Evolutionary conservation across 768 basidiomycete species (phyloP).

Genomic region (Russula virescens): DNA sequence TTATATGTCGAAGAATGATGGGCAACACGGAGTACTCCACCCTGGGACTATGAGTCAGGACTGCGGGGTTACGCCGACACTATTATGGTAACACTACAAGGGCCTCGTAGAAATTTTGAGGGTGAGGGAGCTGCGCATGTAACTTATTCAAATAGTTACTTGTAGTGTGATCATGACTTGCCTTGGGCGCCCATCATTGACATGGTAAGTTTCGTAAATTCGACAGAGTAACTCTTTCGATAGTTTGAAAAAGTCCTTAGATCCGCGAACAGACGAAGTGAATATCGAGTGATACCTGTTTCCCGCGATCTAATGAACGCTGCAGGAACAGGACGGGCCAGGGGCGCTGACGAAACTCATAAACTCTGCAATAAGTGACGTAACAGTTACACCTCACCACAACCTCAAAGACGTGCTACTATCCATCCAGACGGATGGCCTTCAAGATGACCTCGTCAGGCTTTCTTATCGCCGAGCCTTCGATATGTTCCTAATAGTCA

Average conservation of each 20-base stretch:
- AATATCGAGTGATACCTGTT: too few species aligned
- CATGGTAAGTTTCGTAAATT: slow-evolving; percentile 7
- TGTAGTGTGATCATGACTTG: not conserved
- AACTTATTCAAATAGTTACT: too few species aligned
- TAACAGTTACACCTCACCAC: slow-evolving; percentile 10
- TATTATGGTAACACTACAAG: too few species aligned
- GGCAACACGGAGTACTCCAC: too few species aligned
- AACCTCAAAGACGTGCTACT: slow-evolving; percentile 15
- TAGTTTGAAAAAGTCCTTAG: not conserved
- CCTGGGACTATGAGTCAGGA: not conserved
- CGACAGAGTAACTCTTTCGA: not conserved
- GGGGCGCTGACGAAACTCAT: slow-evolving; percentile 23
- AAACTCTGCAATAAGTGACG: slow-evolving; percentile 21
- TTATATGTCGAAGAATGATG: not conserved
- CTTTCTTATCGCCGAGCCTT: not conserved
- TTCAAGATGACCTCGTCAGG: slow-evolving; percentile 23
- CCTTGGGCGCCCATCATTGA: not conserved
- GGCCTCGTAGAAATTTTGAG: too few species aligned
- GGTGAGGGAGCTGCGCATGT: too few species aligned
- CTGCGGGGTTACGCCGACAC: too few species aligned
- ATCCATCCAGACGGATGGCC: slow-evolving; percentile 19
- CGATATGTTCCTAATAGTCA: not conserved
- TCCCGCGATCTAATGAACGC: not conserved
- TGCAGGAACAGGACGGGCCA: slow-evolving; percentile 27
- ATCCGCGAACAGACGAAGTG: not conserved